Conservation (phyloP, 2,329 filamentous ascomycete genomes). For the Rugonectria rugulosa region DNA sequence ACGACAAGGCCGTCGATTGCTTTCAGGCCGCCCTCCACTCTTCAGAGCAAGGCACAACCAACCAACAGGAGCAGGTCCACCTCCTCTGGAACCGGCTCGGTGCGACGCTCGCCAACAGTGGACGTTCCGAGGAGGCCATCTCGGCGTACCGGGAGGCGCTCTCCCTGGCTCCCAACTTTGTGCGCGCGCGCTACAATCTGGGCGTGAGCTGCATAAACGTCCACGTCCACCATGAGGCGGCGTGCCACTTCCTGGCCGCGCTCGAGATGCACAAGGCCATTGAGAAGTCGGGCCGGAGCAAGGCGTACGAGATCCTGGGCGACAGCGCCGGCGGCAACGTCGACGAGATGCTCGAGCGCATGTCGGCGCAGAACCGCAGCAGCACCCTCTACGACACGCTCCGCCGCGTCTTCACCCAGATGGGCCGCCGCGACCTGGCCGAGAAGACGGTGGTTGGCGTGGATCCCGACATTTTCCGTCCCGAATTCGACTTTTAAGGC, state of each 20-base stretch:
- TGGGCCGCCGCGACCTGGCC: slow-evolving; percentile 87
- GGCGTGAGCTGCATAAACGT: slow-evolving; percentile 98
- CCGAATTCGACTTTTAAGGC: slow-evolving; percentile 82
- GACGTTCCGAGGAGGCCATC: slow-evolving; percentile 93
- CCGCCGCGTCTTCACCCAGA: slow-evolving; percentile 92
- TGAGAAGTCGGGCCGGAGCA: slow-evolving; percentile 82
- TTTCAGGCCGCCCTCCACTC: slow-evolving; percentile 91
- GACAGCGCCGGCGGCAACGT: slow-evolving; percentile 50
- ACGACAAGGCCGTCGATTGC: slow-evolving; percentile 98
- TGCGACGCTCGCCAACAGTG: slow-evolving; percentile 93
- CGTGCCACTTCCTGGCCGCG: slow-evolving; percentile 89
- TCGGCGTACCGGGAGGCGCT: slow-evolving; percentile 95
- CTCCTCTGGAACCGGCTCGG: slow-evolving; percentile 97
- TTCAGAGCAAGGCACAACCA: slow-evolving; percentile 82
- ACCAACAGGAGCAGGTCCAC: slow-evolving; percentile 86
- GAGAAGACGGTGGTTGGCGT: slow-evolving; percentile 90
- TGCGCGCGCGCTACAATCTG: slow-evolving; percentile 94
- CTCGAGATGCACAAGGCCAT: slow-evolving; percentile 96
- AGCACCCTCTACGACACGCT: slow-evolving; percentile 97
- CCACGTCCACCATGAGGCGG: slow-evolving; percentile 91
- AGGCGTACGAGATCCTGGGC: slow-evolving; percentile 83
- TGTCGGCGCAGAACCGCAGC: slow-evolving; percentile 94
- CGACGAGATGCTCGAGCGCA: slow-evolving; percentile 81
- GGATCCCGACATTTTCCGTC: slow-evolving; percentile 87
- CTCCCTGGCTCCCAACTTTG: slow-evolving; percentile 91